Evolutionary conservation across 2,329 filamentous ascomycete genomes (phyloP), one percentile per base, ranked within the genome.

Genomic region (Dactylellina parvicollis): DNA sequence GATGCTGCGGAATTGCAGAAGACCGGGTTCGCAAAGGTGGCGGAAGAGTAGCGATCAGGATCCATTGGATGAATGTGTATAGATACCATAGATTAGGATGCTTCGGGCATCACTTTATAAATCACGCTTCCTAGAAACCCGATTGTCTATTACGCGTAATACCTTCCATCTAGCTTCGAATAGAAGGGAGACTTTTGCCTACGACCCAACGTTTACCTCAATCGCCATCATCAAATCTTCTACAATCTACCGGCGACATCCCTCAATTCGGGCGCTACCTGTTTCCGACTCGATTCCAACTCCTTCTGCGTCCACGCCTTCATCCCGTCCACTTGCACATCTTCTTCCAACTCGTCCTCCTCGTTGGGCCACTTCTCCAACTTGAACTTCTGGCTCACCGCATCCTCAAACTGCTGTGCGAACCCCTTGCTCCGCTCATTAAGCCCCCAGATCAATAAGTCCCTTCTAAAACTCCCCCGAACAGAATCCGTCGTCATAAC

Each of bases 231-330:
- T n/a, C n/a, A n/a, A n/a, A n/a, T n/a, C 77, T 84, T 82, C 1
- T 82, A 82, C 54, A 69, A 26, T 24, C 38, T 72, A 30, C 20
- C 47, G 5, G 67, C 67, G 26, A 72, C 65, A 36, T 89, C 85
- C 66, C 88, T 85, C 78, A 90, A 77, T 76, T 90, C 83, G 10
- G 90, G 86, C 30, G 87, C 89, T 24, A 94, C 84, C 79, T 92
- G 88, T 80, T 90, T 90, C 75, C 88, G 82, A 77, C 87, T 89
- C 66, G 86, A 82, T 46, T 85, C 85, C 42, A 89, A 77, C 73
- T 85, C 84, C 18, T 84, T 82, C 81, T 94, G 91, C 76, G 81
- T 83, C 91, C 91, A 94, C 22, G 87, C 86, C 72, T 82, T 83
- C 76, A 87, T 84, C 82, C 84, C 86, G 55, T 80, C 77, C 0